Percentiles rank a stretch among this genome's conserved stretches.
phyloP scores from a whole-genome alignment of 2,329 filamentous ascomycete genomes.

The Trichophyton rubrum region DNA sequence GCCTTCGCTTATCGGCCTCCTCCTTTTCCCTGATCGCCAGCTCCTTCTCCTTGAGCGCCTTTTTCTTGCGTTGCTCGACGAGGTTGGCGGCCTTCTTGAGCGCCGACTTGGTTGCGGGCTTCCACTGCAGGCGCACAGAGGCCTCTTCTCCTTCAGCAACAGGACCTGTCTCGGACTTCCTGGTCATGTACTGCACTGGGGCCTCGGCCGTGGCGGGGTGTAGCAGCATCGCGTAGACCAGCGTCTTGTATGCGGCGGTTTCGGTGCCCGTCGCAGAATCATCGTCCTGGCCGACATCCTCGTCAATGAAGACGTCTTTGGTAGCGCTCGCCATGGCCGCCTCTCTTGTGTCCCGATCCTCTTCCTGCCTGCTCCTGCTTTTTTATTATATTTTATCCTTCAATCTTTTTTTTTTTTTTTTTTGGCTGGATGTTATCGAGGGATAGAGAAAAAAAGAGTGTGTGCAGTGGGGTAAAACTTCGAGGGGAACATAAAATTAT shows the following conservation, averaged over 20 bases:
- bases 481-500: background rate
- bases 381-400: slow-evolving; percentile 18
- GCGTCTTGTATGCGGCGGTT: slow-evolving; percentile 65
- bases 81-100: slow-evolving; percentile 72
- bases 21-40: slow-evolving; percentile 59
- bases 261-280: slow-evolving; percentile 54
- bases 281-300: slow-evolving; percentile 63
- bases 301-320: slow-evolving; percentile 60
- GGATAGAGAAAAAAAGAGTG: background rate
- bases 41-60: slow-evolving; percentile 65
- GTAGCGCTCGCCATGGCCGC: slow-evolving; percentile 8
- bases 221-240: slow-evolving; percentile 65
- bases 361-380: slow-evolving; percentile 8
- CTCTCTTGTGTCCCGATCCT: slow-evolving; percentile 11
- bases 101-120: slow-evolving; percentile 69
- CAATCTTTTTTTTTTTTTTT: too few relatives aligned
- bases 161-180: slow-evolving; percentile 53
- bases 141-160: slow-evolving; percentile 52
- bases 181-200: slow-evolving; percentile 51
- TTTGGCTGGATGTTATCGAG: too few relatives aligned
- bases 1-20: slow-evolving; percentile 56
- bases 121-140: slow-evolving; percentile 56
- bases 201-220: slow-evolving; percentile 44
- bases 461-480: slow-evolving; percentile 2
- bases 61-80: slow-evolving; percentile 68